These are phyloP conservation scores for Diaporthe ilicicola DNA, from an alignment of 2,329 filamentous ascomycete species.

Conservation along the genomic window DNA sequence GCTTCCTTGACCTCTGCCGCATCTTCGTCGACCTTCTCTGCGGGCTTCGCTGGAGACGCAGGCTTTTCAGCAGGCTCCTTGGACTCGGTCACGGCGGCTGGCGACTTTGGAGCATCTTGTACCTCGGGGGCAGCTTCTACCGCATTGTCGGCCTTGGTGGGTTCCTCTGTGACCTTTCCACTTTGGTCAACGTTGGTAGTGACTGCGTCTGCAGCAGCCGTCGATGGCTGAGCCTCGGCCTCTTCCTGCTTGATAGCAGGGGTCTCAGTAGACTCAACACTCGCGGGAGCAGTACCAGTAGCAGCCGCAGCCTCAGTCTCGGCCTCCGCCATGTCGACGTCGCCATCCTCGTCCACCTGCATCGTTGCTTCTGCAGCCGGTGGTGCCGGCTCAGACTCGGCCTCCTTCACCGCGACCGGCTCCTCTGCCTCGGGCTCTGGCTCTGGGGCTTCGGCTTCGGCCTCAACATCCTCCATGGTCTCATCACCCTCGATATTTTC, in stretches of 20 bases:
- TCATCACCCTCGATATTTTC: constrained; percentile 27
- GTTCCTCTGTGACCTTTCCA: constrained; percentile 32
- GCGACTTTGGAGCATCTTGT: background rate
- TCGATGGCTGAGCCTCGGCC: constrained; percentile 42
- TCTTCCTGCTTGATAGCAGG: constrained; percentile 50
- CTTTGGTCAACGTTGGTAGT: constrained; percentile 35
- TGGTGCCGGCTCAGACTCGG: constrained; percentile 2
- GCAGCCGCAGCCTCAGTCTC: constrained; percentile 32
- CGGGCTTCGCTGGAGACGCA: constrained; percentile 23
- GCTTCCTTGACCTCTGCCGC: background rate
- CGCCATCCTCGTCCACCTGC: constrained; percentile 56
- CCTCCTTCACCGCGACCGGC: constrained; percentile 34
- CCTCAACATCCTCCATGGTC: constrained; percentile 41
- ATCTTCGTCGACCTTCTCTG: background rate
- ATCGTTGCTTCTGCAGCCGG: constrained; percentile 34
- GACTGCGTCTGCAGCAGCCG: constrained; percentile 39
- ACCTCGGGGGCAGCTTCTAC: background rate
- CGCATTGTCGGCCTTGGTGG: constrained; percentile 34
- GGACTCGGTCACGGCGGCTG: constrained; percentile 26
- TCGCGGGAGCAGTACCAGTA: background rate
- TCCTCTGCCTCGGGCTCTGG: constrained; percentile 38
- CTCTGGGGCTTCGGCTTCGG: constrained; percentile 41
- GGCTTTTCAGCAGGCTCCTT: constrained; percentile 37
- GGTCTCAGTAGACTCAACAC: constrained; percentile 41
- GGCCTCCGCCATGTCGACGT: constrained; percentile 58